Conservation (phyloP, 2,329 filamentous ascomycete genomes). For the Colletotrichum costaricense region DNA sequence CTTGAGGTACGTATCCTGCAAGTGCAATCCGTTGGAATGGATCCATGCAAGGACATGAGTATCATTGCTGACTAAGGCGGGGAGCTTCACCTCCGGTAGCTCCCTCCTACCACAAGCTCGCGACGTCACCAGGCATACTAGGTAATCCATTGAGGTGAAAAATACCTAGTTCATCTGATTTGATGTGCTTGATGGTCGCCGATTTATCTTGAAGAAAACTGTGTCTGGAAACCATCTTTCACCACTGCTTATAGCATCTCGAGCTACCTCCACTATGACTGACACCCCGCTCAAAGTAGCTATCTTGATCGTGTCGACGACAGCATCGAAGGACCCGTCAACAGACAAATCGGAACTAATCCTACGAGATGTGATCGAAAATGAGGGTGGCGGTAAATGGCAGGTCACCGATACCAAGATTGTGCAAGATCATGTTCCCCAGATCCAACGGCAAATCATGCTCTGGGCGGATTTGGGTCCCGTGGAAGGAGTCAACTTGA, state of each 20-base stretch:
- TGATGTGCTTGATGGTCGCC: neutral
- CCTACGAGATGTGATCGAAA: conserved; percentile 76
- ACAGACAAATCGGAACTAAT: conserved; percentile 79
- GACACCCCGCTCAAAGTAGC: conserved; percentile 71
- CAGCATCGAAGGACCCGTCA: conserved; percentile 81
- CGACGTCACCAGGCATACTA: conserved; percentile 23
- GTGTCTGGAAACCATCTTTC: too few relatives aligned
- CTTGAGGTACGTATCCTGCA: neutral
- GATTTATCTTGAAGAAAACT: neutral
- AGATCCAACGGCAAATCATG: conserved; percentile 80
- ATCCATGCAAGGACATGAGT: neutral
- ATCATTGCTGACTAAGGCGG: conserved; percentile 31
- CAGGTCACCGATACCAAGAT: conserved; percentile 75
- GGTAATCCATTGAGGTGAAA: neutral
- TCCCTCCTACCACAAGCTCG: conserved; percentile 4
- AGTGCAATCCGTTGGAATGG: neutral
- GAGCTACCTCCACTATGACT: conserved; percentile 45
- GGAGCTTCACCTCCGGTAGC: conserved; percentile 15
- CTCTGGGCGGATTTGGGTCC: conserved; percentile 76
- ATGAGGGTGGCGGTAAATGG: conserved; percentile 79
- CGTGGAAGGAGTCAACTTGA: conserved; percentile 73
- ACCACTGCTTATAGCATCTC: neutral
- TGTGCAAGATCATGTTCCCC: conserved; percentile 78
- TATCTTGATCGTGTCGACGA: conserved; percentile 91
- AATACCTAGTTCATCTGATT: neutral